phyloP scores from a whole-genome alignment of 2,329 filamentous ascomycete species.

The Colletotrichum falcatum region DNA sequence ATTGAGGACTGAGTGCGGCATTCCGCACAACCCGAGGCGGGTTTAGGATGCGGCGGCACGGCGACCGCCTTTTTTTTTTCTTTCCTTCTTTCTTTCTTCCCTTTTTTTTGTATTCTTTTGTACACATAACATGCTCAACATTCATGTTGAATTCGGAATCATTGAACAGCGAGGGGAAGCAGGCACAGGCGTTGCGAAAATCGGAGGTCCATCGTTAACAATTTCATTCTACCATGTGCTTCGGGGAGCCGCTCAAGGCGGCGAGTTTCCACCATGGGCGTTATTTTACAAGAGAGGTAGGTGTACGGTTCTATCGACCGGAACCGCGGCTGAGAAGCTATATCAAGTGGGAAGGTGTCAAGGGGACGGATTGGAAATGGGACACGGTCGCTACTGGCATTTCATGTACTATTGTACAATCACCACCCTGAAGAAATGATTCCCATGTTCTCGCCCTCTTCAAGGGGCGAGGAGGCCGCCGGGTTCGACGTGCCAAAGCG shows the following conservation, averaged over 20 bases:
- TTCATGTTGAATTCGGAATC: conserved; percentile 19
- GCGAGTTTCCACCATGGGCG: neutral
- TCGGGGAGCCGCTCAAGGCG: neutral
- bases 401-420: conserved; percentile 27
- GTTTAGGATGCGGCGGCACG: conserved; percentile 1
- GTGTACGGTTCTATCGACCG: neutral
- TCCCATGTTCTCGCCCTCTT: conserved; percentile 25
- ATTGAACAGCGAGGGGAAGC: conserved; percentile 21
- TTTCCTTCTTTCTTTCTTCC: too few relatives aligned
- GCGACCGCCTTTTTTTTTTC: too few relatives aligned
- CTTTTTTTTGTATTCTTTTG: too few relatives aligned
- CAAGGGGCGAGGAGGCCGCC: conserved; percentile 32
- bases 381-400: conserved; percentile 30
- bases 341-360: too few relatives aligned
- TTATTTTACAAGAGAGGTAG: neutral
- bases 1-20: conserved; percentile 51
- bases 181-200: conserved; percentile 38
- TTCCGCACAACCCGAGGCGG: neutral
- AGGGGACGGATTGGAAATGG: neutral
- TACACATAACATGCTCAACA: conserved; percentile 30
- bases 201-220: conserved; percentile 10
- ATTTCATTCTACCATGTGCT: neutral
- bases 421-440: conserved; percentile 21
- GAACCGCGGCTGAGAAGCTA: neutral
- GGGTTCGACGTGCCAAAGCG: conserved; percentile 32